Evolutionary conservation across 1,284 basidiomycete species (phyloP).

Genomic region (Irpex lacteus): DNA sequence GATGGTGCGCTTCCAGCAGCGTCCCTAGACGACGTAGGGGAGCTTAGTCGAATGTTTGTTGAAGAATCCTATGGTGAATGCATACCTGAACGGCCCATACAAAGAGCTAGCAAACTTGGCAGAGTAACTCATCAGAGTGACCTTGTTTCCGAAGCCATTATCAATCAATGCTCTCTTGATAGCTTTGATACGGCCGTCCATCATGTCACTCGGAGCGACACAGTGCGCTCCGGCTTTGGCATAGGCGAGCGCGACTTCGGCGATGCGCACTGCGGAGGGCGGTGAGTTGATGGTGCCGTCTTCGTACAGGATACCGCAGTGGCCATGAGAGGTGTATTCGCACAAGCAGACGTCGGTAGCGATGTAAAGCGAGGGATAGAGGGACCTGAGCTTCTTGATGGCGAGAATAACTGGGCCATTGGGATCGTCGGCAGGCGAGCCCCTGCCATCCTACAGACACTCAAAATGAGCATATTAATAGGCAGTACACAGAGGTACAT

Average conservation of each 20-base stretch:
- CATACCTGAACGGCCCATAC: conserved; percentile 98
- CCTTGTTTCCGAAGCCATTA: conserved; percentile 79
- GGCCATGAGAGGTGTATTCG: conserved; percentile 98
- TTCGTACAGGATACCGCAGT: conserved; percentile 82
- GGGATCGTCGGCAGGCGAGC: conserved; percentile 88
- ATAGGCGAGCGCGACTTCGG: conserved; percentile 91
- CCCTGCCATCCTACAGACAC: conserved; percentile 67
- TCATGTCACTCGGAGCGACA: conserved; percentile 99
- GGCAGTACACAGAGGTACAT: conserved; percentile 18
- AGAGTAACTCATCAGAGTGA: conserved; percentile 96
- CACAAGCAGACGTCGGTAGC: conserved; percentile 98
- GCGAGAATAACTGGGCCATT: conserved; percentile 92
- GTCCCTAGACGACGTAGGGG: conserved; percentile 56
- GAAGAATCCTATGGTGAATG: too few species aligned
- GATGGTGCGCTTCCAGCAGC: conserved; percentile 94
- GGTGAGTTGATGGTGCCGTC: conserved; percentile 77
- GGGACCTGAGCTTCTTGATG: conserved; percentile 71
- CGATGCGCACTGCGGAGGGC: conserved; percentile 82
- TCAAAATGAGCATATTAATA: not conserved
- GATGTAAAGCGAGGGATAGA: conserved; percentile 86
- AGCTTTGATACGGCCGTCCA: conserved; percentile 91
- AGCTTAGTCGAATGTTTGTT: conserved; percentile 1
- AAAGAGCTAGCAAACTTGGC: conserved; percentile 97
- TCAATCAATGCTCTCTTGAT: conserved; percentile 90
- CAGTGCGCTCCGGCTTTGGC: conserved; percentile 95